A percentile compares a stretch with the other conserved stretches of the same genome.
Conservation (phyloP, 192 early-diverging fungal species). For the Coemansia furcata region DNA sequence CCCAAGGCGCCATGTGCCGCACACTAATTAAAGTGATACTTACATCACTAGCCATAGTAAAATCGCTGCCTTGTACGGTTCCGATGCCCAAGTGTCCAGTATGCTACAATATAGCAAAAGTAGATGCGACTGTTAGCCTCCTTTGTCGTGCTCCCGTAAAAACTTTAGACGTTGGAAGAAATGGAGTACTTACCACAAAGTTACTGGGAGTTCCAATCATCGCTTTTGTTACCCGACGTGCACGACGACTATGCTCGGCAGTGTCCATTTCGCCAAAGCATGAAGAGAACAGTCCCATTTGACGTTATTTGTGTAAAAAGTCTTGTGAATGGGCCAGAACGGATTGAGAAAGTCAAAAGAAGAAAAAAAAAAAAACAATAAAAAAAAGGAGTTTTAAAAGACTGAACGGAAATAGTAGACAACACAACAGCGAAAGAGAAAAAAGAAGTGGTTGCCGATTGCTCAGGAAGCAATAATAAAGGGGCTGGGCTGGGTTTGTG, state of each 20-base stretch:
- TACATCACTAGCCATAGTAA: conserved; percentile 37
- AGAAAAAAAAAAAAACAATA: not conserved
- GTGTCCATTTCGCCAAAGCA: conserved; percentile 44
- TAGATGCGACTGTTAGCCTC: not conserved
- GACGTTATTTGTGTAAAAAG: not conserved
- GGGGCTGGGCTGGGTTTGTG: not conserved
- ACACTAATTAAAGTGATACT: conserved; percentile 9
- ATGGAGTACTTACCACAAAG: conserved; percentile 43
- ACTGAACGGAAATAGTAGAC: not conserved
- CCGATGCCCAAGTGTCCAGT: conserved; percentile 52
- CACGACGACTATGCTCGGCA: conserved; percentile 9
- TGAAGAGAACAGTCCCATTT: conserved; percentile 51
- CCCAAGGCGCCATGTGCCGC: not conserved
- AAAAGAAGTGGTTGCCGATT: not conserved
- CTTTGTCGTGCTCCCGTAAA: not conserved
- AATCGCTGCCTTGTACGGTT: conserved; percentile 26
- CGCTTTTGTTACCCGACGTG: conserved; percentile 44
- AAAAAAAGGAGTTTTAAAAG: not conserved
- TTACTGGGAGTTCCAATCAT: conserved; percentile 52
- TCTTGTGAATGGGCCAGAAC: not conserved
- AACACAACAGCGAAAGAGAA: not conserved
- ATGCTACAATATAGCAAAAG: conserved; percentile 33
- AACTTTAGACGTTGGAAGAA: not conserved
- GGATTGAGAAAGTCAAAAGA: not conserved
- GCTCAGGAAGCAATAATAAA: not conserved